phyloP scores from a whole-genome alignment of 1,284 basidiomycete species.

The Cryptococcus sp. region DNA sequence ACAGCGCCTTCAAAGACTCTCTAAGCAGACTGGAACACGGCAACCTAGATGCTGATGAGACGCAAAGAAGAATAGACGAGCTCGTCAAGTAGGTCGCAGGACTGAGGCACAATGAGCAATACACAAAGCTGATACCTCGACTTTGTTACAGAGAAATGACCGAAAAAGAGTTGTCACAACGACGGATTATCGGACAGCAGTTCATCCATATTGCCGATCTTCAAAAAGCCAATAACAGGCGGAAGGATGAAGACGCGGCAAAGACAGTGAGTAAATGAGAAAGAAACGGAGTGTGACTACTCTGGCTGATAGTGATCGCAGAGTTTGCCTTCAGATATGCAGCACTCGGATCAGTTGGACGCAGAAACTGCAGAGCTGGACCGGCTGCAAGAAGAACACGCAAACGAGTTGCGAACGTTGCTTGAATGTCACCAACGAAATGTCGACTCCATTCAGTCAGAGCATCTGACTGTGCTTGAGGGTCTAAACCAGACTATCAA shows the following conservation, averaged over 20 bases:
- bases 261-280: constrained; percentile 16
- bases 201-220: constrained; percentile 41
- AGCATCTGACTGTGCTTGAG: constrained; percentile 21
- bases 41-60: constrained; percentile 3
- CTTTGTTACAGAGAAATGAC: constrained; percentile 31
- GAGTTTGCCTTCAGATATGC: background rate
- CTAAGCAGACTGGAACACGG: constrained; percentile 16
- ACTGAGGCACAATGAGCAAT: background rate
- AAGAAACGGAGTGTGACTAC: background rate
- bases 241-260: constrained; percentile 23
- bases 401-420: constrained; percentile 29
- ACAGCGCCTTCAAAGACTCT: constrained; percentile 20
- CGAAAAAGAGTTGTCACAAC: constrained; percentile 35
- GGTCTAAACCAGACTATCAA: constrained; percentile 11
- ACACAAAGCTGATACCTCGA: background rate
- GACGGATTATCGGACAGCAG: constrained; percentile 38
- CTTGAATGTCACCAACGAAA: constrained; percentile 19
- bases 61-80: constrained; percentile 17
- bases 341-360: background rate
- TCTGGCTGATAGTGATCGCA: too few species aligned
- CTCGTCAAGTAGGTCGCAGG: constrained; percentile 23
- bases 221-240: constrained; percentile 31
- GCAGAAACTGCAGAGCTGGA: constrained; percentile 10
- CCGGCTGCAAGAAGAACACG: constrained; percentile 31
- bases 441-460: constrained; percentile 25